These are phyloP conservation scores for Sporothrix mexicana DNA, from an alignment of 2,329 filamentous ascomycete genomes.

Conservation along the genomic window DNA sequence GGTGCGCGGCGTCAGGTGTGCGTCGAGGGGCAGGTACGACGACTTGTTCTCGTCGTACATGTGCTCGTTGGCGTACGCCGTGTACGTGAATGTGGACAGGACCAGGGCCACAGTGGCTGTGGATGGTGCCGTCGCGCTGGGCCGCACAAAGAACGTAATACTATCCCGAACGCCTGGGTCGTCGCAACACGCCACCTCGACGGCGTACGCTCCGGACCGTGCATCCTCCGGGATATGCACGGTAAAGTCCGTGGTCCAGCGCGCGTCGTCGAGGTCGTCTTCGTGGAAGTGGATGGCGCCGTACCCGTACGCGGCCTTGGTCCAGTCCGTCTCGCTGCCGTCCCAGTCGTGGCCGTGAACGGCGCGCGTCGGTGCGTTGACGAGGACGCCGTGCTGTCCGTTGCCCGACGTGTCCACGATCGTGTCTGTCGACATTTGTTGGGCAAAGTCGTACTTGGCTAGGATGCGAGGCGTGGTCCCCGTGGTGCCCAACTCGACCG, in stretches of 20 bases:
- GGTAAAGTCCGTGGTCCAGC: constrained; percentile 28
- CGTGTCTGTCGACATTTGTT: constrained; percentile 9
- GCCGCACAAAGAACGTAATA: constrained; percentile 29
- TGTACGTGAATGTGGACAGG: constrained; percentile 31
- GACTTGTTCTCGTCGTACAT: constrained; percentile 25
- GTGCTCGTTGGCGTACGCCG: constrained; percentile 33
- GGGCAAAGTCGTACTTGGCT: constrained; percentile 19
- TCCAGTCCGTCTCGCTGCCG: constrained; percentile 31
- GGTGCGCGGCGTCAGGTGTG: neutral
- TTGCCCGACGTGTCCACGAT: constrained; percentile 22
- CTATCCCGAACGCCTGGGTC: constrained; percentile 16
- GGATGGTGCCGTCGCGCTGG: neutral
- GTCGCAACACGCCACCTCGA: constrained; percentile 1
- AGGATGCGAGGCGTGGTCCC: neutral
- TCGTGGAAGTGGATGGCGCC: constrained; percentile 35
- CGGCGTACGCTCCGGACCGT: constrained; percentile 30
- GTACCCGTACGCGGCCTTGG: constrained; percentile 27
- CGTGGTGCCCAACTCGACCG: neutral
- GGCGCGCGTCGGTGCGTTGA: constrained; percentile 27
- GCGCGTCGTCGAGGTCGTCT: constrained; percentile 32
- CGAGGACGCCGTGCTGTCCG: neutral
- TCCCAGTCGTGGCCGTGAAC: constrained; percentile 29
- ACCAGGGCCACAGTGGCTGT: constrained; percentile 18
- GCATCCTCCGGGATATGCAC: constrained; percentile 2
- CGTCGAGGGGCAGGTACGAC: constrained; percentile 4